Conservation (phyloP, 2,329 filamentous ascomycete species). For the Claviceps sp. region DNA sequence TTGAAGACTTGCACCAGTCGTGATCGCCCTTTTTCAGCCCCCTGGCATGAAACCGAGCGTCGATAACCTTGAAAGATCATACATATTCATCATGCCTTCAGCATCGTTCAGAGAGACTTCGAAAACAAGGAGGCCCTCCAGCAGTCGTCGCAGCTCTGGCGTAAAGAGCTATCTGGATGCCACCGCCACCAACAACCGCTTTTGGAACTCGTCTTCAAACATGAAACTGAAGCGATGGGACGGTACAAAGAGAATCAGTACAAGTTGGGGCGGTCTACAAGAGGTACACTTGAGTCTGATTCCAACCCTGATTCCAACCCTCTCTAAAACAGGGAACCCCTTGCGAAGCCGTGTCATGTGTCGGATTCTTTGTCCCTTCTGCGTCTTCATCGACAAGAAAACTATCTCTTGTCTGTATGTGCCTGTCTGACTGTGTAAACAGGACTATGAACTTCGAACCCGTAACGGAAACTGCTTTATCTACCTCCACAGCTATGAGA, state of each 20-base stretch:
- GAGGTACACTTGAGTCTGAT: slow-evolving; percentile 4
- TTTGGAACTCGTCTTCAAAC: background rate
- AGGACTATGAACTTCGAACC: slow-evolving; percentile 64
- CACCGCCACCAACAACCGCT: background rate
- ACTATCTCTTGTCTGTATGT: background rate
- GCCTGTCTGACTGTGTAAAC: background rate
- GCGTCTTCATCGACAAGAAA: background rate
- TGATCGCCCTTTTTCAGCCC: background rate
- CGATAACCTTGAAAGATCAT: background rate
- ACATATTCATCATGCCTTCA: background rate
- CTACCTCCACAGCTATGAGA: slow-evolving; percentile 40
- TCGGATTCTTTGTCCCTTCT: background rate
- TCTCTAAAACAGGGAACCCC: background rate
- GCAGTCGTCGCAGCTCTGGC: background rate
- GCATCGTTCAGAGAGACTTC: background rate
- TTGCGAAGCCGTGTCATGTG: background rate
- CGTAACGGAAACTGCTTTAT: slow-evolving; percentile 55
- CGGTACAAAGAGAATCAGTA: slow-evolving; percentile 3
- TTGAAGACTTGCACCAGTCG: background rate
- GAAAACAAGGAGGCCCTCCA: background rate
- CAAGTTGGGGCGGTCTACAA: slow-evolving; percentile 4
- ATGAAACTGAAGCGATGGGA: slow-evolving; percentile 8
- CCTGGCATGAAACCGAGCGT: background rate
- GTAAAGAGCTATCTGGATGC: background rate
- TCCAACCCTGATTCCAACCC: background rate